phyloP scores from a whole-genome alignment of 1,284 basidiomycete genomes.

The Trichosporon sp. region DNA sequence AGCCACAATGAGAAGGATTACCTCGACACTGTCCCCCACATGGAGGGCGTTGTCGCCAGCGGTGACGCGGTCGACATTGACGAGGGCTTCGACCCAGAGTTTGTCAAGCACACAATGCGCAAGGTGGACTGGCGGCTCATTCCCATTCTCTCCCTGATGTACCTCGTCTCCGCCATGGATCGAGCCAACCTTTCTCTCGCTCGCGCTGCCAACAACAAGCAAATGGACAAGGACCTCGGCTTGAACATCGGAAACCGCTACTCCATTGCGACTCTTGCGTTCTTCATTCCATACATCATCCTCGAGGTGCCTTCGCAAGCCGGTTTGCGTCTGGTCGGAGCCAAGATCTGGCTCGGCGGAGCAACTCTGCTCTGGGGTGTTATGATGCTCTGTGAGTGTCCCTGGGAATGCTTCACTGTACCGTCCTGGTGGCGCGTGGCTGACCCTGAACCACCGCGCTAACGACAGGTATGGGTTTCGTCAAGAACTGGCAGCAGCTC shows the following conservation, averaged over 20 bases:
- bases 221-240: conserved; percentile 38
- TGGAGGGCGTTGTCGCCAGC: not conserved
- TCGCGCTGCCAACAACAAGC: conserved; percentile 32
- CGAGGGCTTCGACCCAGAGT: conserved; percentile 21
- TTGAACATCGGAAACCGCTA: conserved; percentile 5
- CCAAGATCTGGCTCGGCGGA: conserved; percentile 23
- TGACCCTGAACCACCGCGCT: conserved; percentile 27
- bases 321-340: conserved; percentile 35
- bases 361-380: conserved; percentile 50
- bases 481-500: conserved; percentile 42
- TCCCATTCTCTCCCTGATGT: conserved; percentile 20
- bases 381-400: conserved; percentile 52
- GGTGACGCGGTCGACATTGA: conserved; percentile 29
- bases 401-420: not conserved
- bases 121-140: conserved; percentile 30
- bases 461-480: conserved; percentile 50
- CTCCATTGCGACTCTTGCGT: conserved; percentile 10
- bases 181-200: conserved; percentile 48
- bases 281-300: conserved; percentile 45
- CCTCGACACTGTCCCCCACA: not conserved
- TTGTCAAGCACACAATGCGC: conserved; percentile 24
- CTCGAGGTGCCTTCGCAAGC: conserved; percentile 44
- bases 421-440: conserved; percentile 19
- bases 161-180: conserved; percentile 8
- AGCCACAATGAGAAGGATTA: not conserved